phyloP scores from a whole-genome alignment of 176 grass and related monocot species.

The Ensete ventricosum region DNA sequence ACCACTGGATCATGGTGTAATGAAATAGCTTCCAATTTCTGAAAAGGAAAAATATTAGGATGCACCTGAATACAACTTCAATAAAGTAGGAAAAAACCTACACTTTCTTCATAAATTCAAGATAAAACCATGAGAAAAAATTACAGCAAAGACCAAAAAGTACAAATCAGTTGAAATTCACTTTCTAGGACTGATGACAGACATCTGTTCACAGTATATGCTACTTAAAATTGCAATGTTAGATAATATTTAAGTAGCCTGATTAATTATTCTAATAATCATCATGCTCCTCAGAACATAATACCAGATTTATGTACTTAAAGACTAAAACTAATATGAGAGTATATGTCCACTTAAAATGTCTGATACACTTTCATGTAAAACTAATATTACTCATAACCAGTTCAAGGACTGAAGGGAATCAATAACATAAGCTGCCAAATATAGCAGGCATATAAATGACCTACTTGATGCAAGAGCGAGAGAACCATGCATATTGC shows the following conservation, averaged over 20 bases:
- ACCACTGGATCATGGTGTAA: not conserved
- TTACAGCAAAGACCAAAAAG: not conserved
- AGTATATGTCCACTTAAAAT: not conserved
- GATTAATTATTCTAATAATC: not conserved
- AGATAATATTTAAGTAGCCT: not conserved
- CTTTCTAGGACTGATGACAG: not conserved
- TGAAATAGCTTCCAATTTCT: too few species aligned
- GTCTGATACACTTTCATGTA: not conserved
- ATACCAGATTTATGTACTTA: too few species aligned
- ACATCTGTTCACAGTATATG: not conserved
- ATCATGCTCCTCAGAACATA: not conserved
- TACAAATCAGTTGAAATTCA: not conserved
- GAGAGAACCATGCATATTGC: too few species aligned
- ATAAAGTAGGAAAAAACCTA: not conserved
- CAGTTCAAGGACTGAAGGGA: too few species aligned
- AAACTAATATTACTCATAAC: not conserved
- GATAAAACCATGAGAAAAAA: not conserved
- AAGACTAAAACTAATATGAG: not conserved
- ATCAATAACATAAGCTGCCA: too few species aligned
- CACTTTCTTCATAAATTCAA: not conserved
- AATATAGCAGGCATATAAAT: too few species aligned
- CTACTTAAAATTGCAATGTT: not conserved
- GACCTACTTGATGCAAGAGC: too few species aligned
- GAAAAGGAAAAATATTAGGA: too few species aligned
- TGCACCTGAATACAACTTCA: not conserved